Conservation (phyloP, 345 rosid species). For the Hibiscus mutabilis region DNA sequence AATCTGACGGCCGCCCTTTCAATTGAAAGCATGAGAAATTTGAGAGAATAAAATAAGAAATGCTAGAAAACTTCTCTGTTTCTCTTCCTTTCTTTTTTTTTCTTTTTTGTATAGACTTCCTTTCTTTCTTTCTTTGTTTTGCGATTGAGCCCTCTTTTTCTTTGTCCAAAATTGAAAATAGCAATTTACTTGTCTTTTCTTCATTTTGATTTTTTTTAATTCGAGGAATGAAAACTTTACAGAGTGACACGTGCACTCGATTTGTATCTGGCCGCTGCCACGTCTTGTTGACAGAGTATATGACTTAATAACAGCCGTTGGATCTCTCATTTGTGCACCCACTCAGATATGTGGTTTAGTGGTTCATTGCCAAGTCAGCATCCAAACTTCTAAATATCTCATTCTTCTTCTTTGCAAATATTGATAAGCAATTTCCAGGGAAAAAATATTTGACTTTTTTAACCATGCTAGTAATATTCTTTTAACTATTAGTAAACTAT, state of each 20-base stretch:
- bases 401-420: too few species aligned
- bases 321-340: slow-evolving; percentile 2
- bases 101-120: too few species aligned
- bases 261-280: slow-evolving; percentile 4
- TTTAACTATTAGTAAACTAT: too few species aligned
- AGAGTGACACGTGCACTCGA: slow-evolving; percentile 24
- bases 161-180: neutral
- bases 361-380: too few species aligned
- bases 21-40: neutral
- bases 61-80: neutral
- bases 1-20: neutral
- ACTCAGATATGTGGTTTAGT: neutral
- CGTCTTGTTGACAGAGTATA: neutral
- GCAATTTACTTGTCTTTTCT: neutral
- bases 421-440: too few species aligned
- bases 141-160: neutral
- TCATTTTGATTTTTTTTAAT: neutral
- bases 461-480: too few species aligned
- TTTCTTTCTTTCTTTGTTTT: too few species aligned
- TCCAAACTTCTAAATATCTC: too few species aligned
- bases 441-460: too few species aligned
- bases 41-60: neutral
- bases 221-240: slow-evolving; percentile 21
- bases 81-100: neutral
- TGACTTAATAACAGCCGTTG: neutral